phyloP scores from a whole-genome alignment of 306 rosid genomes.

The Vigna mungo region DNA sequence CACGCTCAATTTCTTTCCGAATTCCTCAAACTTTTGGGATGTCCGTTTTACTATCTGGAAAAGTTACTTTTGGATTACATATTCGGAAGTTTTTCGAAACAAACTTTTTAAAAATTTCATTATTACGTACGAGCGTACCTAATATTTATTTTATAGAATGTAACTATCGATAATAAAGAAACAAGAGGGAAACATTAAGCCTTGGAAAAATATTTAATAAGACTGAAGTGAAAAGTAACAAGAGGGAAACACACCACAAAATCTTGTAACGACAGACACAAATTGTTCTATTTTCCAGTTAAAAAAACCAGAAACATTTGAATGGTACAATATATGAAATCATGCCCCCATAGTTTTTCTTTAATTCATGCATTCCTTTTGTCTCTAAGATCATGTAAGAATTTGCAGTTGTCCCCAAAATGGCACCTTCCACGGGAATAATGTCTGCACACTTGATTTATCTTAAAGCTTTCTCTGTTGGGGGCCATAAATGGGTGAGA shows the following conservation, averaged over 20 bases:
- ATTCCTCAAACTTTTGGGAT: no score
- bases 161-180: no score
- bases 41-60: no score
- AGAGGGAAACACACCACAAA: conserved; percentile 2
- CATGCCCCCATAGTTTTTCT: background rate
- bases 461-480: conserved; percentile 36
- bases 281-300: background rate
- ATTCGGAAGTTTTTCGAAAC: no score
- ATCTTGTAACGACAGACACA: background rate
- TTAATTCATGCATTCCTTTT: conserved; percentile 20
- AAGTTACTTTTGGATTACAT: no score
- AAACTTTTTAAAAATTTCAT: no score
- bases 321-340: background rate
- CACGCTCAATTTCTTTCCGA: no score
- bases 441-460: conserved; percentile 61
- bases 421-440: conserved; percentile 70
- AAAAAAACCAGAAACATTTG: background rate
- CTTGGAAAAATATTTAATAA: background rate
- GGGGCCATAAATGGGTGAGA: conserved; percentile 3
- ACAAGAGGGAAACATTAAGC: no score
- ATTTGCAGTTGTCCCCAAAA: conserved; percentile 78
- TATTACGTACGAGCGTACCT: no score
- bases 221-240: background rate
- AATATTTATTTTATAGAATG: no score
- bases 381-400: conserved; percentile 57